A percentile compares a stretch with the other conserved stretches of the same genome.
Evolutionary conservation across 176 grass and related monocot genomes (phyloP).

Genomic region (Avena sativa): DNA sequence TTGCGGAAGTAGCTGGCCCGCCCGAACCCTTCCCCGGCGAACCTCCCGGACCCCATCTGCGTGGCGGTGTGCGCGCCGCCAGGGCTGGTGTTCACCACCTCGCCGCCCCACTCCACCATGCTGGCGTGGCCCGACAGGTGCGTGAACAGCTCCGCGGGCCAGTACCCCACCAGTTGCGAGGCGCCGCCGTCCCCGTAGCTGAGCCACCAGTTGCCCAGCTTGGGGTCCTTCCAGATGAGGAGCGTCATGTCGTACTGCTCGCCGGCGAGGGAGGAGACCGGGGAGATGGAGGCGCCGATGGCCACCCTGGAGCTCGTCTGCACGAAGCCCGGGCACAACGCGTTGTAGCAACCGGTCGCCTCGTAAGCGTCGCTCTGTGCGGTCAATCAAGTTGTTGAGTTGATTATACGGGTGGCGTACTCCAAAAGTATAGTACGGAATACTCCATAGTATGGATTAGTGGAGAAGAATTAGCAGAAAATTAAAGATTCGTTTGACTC

Average conservation of each 20-base stretch:
- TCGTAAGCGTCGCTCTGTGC: constrained; percentile 85
- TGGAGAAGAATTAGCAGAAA: background rate
- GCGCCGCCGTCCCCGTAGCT: constrained; percentile 68
- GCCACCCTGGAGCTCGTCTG: constrained; percentile 81
- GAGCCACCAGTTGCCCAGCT: constrained; percentile 95
- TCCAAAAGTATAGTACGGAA: too few species aligned
- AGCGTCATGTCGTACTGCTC: constrained; percentile 87
- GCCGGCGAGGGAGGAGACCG: constrained; percentile 59
- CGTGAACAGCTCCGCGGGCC: constrained; percentile 91
- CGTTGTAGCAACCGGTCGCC: constrained; percentile 96
- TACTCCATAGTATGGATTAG: background rate
- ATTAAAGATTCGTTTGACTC: constrained; percentile 21
- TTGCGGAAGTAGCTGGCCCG: constrained; percentile 90
- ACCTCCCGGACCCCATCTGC: constrained; percentile 88
- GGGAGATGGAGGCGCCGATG: constrained; percentile 91
- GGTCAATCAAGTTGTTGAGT: background rate
- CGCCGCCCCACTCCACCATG: constrained; percentile 97
- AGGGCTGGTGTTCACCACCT: constrained; percentile 76
- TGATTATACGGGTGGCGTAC: background rate
- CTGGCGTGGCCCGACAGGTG: constrained; percentile 86
- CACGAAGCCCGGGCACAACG: constrained; percentile 87
- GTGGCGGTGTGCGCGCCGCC: constrained; percentile 76
- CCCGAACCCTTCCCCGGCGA: constrained; percentile 70
- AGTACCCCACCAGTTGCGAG: constrained; percentile 77
- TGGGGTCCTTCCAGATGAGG: constrained; percentile 99